phyloP scores from a whole-genome alignment of 148 eudicot species.

The Persicaria maculosa region DNA sequence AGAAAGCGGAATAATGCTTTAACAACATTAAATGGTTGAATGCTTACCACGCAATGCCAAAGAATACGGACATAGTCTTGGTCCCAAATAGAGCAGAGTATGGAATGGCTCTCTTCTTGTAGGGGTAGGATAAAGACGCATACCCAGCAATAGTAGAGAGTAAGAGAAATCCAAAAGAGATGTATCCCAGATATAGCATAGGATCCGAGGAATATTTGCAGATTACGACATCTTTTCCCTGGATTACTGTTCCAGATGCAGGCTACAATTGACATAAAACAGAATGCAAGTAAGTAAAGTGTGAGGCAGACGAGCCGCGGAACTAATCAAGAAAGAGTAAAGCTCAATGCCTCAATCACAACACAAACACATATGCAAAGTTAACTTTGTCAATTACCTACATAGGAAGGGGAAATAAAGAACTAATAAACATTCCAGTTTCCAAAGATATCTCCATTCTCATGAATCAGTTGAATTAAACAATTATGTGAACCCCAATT shows the following conservation, averaged over 20 bases:
- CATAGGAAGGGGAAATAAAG: neutral
- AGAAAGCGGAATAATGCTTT: neutral
- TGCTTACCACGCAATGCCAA: constrained; percentile 71
- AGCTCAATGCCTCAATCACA: neutral
- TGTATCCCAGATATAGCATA: constrained; percentile 56
- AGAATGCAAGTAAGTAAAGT: constrained; percentile 1
- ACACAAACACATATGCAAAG: neutral
- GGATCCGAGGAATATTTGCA: constrained; percentile 90
- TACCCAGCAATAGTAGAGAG: constrained; percentile 46
- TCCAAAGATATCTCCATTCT: neutral
- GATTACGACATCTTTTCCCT: constrained; percentile 62
- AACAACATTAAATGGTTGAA: neutral
- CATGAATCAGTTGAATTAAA: neutral
- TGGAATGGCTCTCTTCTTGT: constrained; percentile 70
- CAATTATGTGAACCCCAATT: neutral
- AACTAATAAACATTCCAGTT: neutral
- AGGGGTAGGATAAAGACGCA: constrained; percentile 59
- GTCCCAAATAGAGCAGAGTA: constrained; percentile 55
- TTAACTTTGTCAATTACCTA: neutral
- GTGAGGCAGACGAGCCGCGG: neutral
- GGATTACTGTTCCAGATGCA: constrained; percentile 60
- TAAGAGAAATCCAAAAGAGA: constrained; percentile 47
- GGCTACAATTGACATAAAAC: constrained; percentile 41
- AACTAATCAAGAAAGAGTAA: neutral
- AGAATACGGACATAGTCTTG: constrained; percentile 64